A percentile compares a stretch with the other conserved stretches of the same genome.
These are phyloP conservation scores for Sporisorium graminicola DNA, from an alignment of 1,284 basidiomycete species.

Conservation along the genomic window DNA sequence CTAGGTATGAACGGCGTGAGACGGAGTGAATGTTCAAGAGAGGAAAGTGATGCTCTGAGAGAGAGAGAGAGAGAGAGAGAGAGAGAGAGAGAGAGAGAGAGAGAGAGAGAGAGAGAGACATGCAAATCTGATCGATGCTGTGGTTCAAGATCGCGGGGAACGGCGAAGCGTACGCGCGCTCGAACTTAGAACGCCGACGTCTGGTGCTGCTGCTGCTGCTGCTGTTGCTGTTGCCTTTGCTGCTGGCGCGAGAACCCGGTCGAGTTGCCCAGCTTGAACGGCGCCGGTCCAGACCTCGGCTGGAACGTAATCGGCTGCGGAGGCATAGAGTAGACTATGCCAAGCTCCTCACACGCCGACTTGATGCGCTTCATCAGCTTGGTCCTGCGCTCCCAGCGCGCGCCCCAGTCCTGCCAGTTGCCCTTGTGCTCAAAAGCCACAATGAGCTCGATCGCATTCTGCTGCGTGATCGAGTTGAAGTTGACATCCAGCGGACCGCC, in stretches of 20 bases:
- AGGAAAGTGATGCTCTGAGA: no score
- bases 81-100: no score
- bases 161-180: no score
- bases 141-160: no score
- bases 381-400: slow-evolving; percentile 73
- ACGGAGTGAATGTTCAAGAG: no score
- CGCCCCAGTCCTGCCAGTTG: slow-evolving; percentile 90
- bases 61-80: no score
- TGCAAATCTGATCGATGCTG: neutral
- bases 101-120: neutral
- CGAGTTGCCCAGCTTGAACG: slow-evolving; percentile 37
- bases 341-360: slow-evolving; percentile 53
- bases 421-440: slow-evolving; percentile 83
- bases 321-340: slow-evolving; percentile 58
- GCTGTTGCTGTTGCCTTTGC: slow-evolving; percentile 1
- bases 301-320: slow-evolving; percentile 64
- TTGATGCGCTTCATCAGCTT: slow-evolving; percentile 65
- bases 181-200: slow-evolving; percentile 13
- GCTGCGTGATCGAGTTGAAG: slow-evolving; percentile 66
- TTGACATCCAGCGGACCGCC: slow-evolving; percentile 66
- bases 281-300: slow-evolving; percentile 44
- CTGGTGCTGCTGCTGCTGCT: neutral
- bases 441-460: slow-evolving; percentile 60
- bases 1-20: no score
- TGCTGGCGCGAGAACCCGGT: slow-evolving; percentile 1